Percentiles rank a stretch among this genome's conserved stretches.
phyloP scores from a whole-genome alignment of 345 rosid genomes.

The Salix brachista region DNA sequence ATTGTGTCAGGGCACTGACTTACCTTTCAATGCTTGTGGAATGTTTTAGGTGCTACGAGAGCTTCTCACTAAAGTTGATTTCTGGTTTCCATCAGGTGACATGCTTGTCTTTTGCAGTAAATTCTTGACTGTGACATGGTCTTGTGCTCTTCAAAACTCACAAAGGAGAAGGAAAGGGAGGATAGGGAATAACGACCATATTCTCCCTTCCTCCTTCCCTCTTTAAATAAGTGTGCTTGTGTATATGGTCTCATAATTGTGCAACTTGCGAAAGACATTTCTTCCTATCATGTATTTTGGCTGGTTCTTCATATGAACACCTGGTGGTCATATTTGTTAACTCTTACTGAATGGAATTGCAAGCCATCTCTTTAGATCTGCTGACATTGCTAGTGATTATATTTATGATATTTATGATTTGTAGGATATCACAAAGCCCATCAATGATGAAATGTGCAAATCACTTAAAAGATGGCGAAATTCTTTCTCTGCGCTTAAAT shows the following conservation, averaged over 20 bases:
- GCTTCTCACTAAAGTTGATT: conserved; percentile 77
- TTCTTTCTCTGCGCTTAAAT: conserved; percentile 77
- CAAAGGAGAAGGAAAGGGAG: background rate
- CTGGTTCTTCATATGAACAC: background rate
- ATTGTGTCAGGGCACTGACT: background rate
- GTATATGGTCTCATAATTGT: background rate
- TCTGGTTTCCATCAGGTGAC: conserved; percentile 94
- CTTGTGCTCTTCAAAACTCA: background rate
- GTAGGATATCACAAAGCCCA: conserved; percentile 85
- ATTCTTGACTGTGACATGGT: background rate
- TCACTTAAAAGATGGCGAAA: conserved; percentile 76
- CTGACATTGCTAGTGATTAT: background rate
- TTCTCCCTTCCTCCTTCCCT: background rate
- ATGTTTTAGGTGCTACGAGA: conserved; percentile 79
- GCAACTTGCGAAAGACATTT: background rate
- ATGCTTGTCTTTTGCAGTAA: conserved; percentile 1
- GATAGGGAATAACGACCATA: background rate
- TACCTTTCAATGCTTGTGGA: conserved; percentile 17
- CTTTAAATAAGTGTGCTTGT: background rate
- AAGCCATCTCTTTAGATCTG: background rate
- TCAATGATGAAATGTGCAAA: conserved; percentile 69
- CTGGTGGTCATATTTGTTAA: background rate
- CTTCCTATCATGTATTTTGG: background rate
- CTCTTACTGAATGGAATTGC: background rate
- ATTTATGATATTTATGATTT: conserved; percentile 6